These are phyloP conservation scores for Alternaria sp. DNA, from an alignment of 2,329 filamentous ascomycete genomes.

Conservation along the genomic window DNA sequence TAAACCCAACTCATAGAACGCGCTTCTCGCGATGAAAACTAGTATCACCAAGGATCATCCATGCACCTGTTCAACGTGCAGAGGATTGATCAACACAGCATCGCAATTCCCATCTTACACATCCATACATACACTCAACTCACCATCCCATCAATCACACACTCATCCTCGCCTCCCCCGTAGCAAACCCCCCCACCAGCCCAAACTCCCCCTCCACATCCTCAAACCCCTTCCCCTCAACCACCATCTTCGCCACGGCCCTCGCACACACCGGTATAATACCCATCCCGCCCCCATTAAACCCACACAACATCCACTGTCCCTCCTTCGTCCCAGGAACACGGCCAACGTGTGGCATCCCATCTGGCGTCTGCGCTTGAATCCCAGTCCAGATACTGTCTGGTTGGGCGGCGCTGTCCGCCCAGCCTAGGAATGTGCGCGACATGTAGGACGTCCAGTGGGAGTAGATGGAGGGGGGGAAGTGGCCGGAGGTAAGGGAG, in stretches of 20 bases:
- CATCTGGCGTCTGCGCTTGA: background rate
- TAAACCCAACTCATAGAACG: background rate
- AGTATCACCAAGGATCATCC: background rate
- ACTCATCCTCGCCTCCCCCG: background rate
- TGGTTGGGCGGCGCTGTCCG: background rate
- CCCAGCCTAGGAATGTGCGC: background rate
- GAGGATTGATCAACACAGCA: background rate
- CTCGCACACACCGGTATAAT: background rate
- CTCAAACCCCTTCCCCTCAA: background rate
- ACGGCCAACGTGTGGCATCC: background rate
- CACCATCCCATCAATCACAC: too few species aligned
- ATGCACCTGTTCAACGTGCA: background rate
- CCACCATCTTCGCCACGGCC: background rate
- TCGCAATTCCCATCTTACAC: too few species aligned
- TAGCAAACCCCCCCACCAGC: background rate
- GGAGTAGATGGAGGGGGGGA: background rate
- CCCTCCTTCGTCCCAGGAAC: background rate
- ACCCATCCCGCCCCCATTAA: background rate
- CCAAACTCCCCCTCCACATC: background rate
- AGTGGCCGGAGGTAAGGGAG: rapidly evolving
- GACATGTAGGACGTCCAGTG: background rate
- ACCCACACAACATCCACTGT: background rate
- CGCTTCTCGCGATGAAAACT: conserved; percentile 2
- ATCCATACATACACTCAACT: too few species aligned
- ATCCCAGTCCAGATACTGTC: background rate